Evolutionary conservation across 2,329 filamentous ascomycete species (phyloP), one percentile per base, ranked within the genome.

Genomic region (Clarireedia sp.): DNA sequence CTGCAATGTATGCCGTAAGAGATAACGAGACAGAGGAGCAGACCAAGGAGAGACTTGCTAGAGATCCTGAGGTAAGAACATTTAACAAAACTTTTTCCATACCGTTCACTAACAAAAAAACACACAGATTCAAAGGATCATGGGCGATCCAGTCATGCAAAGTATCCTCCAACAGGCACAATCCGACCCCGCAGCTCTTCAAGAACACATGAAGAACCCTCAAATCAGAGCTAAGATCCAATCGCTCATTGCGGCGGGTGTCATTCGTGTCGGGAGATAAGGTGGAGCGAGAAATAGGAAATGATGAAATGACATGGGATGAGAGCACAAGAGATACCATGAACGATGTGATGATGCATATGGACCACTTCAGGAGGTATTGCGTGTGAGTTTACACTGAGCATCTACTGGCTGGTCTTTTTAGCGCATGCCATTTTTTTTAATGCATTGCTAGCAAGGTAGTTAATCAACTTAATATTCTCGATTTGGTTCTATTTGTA

Each of bases 71-170:
- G 75, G 89, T 92, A 74, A 75, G 85, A 74, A 21, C 6, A 41
- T 19, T 9, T 8, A 5, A 5, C 24, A 3, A n/a, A 46, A 24
- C 48, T n/a, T 8, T 26, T 17, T 21, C 19, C 21, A 23, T 21
- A 36, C 6, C n/a, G 1, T 14, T 8, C 9, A 17, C 64, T 65
- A 63, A 67, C 54, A 38, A 41, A 14, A 5, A 49, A 17, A n/a
- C n/a, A n/a, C 5, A 38, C 45, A 69, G 85, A 96, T 97, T 70
- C 89, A 95, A 81, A 73, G 78, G 60, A 92, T 96, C 68, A 88
- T 97, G 74, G 86, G 91, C 72, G 94, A 99, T 69, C 94, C 94
- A 16, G 86, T 99, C 69, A 97, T 99, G 92, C 90, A 99, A 75
- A 87, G 87, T 63, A 96, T 96, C 63, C 82, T 97, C 55, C 91